A percentile compares a stretch with the other conserved stretches of the same genome.
Evolutionary conservation across 352 stramenopile species (phyloP).

Genomic region (Pythium graminicola): DNA sequence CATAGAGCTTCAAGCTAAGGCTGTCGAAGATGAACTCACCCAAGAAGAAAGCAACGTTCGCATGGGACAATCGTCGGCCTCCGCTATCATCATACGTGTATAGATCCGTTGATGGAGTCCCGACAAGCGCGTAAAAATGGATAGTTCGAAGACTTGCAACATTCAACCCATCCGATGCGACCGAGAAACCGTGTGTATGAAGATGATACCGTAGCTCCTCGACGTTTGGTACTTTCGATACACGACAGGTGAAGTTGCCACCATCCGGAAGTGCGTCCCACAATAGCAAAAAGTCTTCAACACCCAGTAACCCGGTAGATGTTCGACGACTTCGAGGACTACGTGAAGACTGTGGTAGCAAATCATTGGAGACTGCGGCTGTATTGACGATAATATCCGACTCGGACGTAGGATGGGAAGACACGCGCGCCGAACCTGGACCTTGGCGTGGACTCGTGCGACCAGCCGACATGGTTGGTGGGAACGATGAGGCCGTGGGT

Average conservation of each 20-base stretch:
- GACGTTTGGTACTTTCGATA: slow-evolving; percentile 41
- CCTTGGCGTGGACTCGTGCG: background rate
- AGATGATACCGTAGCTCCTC: slow-evolving; percentile 43
- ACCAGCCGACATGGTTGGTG: background rate
- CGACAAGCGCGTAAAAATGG: slow-evolving; percentile 45
- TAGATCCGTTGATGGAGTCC: slow-evolving; percentile 1
- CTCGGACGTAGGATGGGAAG: slow-evolving; percentile 28
- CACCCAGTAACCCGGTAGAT: slow-evolving; percentile 3
- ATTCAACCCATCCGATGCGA: slow-evolving; percentile 45
- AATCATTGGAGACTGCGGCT: background rate
- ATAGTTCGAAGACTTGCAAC: slow-evolving; percentile 34
- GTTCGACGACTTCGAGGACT: background rate
- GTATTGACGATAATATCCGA: slow-evolving; percentile 32
- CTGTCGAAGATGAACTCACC: slow-evolving; percentile 69
- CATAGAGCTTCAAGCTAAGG: slow-evolving; percentile 52
- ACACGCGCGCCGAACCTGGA: slow-evolving; percentile 3
- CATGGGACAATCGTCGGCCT: background rate
- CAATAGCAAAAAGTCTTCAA: slow-evolving; percentile 36
- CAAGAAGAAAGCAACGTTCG: slow-evolving; percentile 36
- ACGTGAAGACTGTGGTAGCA: background rate
- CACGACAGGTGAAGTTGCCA: slow-evolving; percentile 56
- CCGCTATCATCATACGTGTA: slow-evolving; percentile 35
- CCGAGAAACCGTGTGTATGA: slow-evolving; percentile 35
- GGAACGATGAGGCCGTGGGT: slow-evolving; percentile 1
- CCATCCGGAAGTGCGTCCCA: slow-evolving; percentile 48